Conservation (phyloP, 306 rosid genomes). For the Citrullus amarus region DNA sequence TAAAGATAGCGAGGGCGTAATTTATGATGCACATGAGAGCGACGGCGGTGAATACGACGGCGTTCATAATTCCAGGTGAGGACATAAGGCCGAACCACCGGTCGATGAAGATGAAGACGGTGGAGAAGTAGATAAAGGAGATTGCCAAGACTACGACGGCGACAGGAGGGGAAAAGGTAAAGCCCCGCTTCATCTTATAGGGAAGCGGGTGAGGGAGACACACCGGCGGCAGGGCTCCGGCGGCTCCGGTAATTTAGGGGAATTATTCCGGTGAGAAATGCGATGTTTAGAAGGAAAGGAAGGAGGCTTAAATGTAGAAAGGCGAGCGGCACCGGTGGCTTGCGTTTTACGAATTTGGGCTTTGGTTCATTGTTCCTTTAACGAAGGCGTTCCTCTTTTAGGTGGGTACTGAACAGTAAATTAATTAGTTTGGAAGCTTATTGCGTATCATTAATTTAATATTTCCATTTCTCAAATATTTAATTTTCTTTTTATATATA, state of each 20-base stretch:
- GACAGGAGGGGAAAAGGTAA: slow-evolving; percentile 49
- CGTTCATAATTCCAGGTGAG: slow-evolving; percentile 85
- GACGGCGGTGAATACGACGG: slow-evolving; percentile 57
- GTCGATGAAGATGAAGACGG: slow-evolving; percentile 68
- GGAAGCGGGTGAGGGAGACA: slow-evolving; percentile 18
- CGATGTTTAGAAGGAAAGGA: slow-evolving; percentile 4
- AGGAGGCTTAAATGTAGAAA: slow-evolving; percentile 13
- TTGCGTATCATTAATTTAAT: not conserved
- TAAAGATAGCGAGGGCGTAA: slow-evolving; percentile 36
- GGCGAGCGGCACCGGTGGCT: slow-evolving; percentile 8
- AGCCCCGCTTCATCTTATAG: slow-evolving; percentile 31
- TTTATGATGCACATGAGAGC: slow-evolving; percentile 41
- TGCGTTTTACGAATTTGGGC: slow-evolving; percentile 13
- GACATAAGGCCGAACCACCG: slow-evolving; percentile 82
- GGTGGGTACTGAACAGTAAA: not conserved
- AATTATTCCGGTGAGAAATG: not conserved
- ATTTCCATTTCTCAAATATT: not conserved
- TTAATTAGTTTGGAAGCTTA: not conserved
- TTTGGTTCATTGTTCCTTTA: not conserved
- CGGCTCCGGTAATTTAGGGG: slow-evolving; percentile 22
- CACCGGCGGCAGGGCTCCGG: slow-evolving; percentile 79
- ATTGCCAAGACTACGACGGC: slow-evolving; percentile 47
- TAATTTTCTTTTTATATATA: no score
- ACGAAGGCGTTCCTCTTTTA: not conserved
- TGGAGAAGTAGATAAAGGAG: slow-evolving; percentile 53